A percentile compares a stretch with the other conserved stretches of the same genome.
These are phyloP conservation scores for Gnomoniopsis sp. DNA, from an alignment of 2,329 filamentous ascomycete genomes.

Conservation along the genomic window DNA sequence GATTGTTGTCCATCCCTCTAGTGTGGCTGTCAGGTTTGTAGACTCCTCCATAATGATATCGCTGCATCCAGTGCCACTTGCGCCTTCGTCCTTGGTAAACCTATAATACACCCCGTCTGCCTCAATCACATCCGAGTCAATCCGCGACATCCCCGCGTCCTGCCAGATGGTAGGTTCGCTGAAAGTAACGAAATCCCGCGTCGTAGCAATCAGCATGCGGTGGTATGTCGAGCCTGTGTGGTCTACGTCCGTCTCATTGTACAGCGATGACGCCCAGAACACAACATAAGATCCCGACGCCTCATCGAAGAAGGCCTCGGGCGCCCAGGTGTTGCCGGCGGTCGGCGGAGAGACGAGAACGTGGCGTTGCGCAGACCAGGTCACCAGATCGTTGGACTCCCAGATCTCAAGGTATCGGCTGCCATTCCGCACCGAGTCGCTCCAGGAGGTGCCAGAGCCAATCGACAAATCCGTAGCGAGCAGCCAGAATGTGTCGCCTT, in stretches of 20 bases:
- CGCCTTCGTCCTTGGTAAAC: conserved; percentile 54
- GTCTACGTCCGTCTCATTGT: conserved; percentile 33
- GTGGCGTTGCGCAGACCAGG: conserved; percentile 36
- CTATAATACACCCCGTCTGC: conserved; percentile 42
- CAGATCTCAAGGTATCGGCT: conserved; percentile 33
- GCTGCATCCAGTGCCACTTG: conserved; percentile 43
- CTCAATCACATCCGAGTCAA: conserved; percentile 49
- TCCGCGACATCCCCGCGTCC: conserved; percentile 46
- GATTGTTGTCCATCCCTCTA: conserved; percentile 41
- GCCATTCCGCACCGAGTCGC: conserved; percentile 22
- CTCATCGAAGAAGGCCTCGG: conserved; percentile 35
- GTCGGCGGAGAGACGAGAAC: conserved; percentile 34
- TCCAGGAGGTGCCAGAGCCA: conserved; percentile 24
- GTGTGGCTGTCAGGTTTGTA: conserved; percentile 33
- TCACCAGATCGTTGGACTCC: conserved; percentile 37
- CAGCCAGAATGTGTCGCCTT: conserved; percentile 36
- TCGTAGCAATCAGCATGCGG: conserved; percentile 50
- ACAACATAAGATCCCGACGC: conserved; percentile 26
- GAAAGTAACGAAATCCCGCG: conserved; percentile 48
- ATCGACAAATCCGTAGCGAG: conserved; percentile 41
- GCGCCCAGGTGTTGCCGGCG: conserved; percentile 40
- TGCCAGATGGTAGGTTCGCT: conserved; percentile 46
- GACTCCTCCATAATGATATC: conserved; percentile 54
- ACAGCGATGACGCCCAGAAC: conserved; percentile 43
- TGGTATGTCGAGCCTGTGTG: conserved; percentile 44